Evolutionary conservation across 2,329 filamentous ascomycete species (phyloP).

Genomic region (Hypoxylon sp.): DNA sequence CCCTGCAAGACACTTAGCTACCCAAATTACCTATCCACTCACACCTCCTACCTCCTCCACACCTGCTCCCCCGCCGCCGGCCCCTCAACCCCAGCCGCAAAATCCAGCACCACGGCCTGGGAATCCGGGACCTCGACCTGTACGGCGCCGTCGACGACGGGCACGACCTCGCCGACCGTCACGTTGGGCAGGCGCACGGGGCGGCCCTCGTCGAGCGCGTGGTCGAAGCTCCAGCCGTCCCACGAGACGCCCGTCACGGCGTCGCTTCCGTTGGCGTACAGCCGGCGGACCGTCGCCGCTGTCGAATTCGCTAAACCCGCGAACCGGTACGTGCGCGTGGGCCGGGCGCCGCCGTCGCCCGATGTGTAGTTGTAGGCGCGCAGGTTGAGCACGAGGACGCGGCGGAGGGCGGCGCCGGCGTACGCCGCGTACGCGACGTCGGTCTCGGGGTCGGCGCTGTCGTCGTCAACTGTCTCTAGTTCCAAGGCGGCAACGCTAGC

Average conservation of each 20-base stretch:
- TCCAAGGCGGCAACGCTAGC: constrained; percentile 54
- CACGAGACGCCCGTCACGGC: constrained; percentile 68
- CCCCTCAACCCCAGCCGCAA: constrained; percentile 25
- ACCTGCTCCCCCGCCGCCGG: too few species aligned
- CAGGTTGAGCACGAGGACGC: constrained; percentile 66
- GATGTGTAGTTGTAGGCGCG: constrained; percentile 65
- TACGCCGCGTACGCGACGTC: constrained; percentile 66
- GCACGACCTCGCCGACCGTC: constrained; percentile 57
- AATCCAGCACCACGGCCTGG: constrained; percentile 51
- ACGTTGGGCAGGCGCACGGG: constrained; percentile 64
- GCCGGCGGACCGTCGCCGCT: constrained; percentile 53
- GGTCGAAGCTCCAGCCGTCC: constrained; percentile 69
- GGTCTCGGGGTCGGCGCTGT: constrained; percentile 42
- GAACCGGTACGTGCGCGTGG: constrained; percentile 53
- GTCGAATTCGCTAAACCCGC: constrained; percentile 21
- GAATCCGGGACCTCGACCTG: constrained; percentile 53
- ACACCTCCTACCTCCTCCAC: too few species aligned
- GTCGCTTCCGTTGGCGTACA: constrained; percentile 69
- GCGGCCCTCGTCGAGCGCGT: constrained; percentile 61
- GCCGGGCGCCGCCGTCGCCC: constrained; percentile 49
- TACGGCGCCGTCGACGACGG: constrained; percentile 48
- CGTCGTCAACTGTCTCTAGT: too few species aligned
- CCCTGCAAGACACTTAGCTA: too few species aligned
- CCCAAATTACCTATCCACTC: too few species aligned
- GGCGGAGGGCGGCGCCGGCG: constrained; percentile 48